Percentiles rank a stretch among this genome's conserved stretches.
Conservation (phyloP, 345 rosid genomes). For the Hirschfeldia incana region DNA sequence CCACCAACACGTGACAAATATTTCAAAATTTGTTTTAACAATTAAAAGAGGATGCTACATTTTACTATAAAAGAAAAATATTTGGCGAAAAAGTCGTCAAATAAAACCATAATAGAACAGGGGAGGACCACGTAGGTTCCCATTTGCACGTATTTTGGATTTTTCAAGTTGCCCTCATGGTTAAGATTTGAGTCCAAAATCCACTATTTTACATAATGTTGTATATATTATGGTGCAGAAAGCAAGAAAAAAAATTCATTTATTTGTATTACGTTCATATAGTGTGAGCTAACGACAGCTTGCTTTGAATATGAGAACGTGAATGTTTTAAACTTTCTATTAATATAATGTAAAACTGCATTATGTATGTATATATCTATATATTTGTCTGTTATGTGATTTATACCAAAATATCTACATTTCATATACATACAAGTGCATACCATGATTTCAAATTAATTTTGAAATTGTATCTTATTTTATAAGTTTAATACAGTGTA, state of each 20-base stretch:
- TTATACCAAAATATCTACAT: not conserved
- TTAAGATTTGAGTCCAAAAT: constrained; percentile 15
- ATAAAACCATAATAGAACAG: constrained; percentile 31
- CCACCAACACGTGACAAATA: constrained; percentile 20
- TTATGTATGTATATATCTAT: not conserved
- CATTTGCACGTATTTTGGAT: constrained; percentile 35
- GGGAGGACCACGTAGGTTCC: constrained; percentile 34
- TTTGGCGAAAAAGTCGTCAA: constrained; percentile 21
- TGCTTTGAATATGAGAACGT: not conserved
- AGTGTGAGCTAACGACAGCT: not conserved
- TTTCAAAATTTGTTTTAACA: constrained; percentile 15
- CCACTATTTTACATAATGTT: not conserved
- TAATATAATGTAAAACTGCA: not conserved
- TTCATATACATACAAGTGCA: not conserved
- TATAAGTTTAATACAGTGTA: not conserved
- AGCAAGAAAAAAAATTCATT: not conserved
- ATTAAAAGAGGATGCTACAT: not conserved
- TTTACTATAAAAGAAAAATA: constrained; percentile 4
- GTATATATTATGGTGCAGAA: not conserved
- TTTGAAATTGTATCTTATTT: not conserved
- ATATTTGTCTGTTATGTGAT: not conserved
- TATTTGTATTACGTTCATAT: not conserved
- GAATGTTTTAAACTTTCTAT: not conserved
- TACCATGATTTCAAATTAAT: not conserved
- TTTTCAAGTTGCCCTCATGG: constrained; percentile 33